These are phyloP conservation scores for Aspergillus uvarum DNA, from an alignment of 2,329 filamentous ascomycete genomes.

Conservation along the genomic window DNA sequence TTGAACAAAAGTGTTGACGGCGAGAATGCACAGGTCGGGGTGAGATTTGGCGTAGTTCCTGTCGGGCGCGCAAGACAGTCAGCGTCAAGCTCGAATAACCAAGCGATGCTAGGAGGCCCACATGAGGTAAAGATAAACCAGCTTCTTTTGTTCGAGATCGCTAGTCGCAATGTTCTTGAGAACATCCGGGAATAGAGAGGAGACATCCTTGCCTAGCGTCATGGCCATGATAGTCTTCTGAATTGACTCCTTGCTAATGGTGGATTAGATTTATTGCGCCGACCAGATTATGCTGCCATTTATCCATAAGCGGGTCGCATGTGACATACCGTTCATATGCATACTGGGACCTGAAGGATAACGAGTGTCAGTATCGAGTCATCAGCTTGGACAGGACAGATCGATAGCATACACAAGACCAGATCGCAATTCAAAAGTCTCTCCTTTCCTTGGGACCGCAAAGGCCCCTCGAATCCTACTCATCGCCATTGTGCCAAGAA, in stretches of 20 bases:
- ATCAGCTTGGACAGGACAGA: conserved; percentile 16
- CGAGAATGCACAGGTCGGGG: conserved; percentile 95
- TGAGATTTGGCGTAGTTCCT: conserved; percentile 99
- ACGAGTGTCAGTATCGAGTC: conserved; percentile 34
- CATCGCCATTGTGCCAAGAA: conserved; percentile 69
- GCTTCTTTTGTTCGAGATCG: conserved; percentile 98
- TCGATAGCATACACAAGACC: conserved; percentile 66
- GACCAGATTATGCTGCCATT: not conserved
- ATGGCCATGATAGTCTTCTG: conserved; percentile 99
- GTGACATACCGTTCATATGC: conserved; percentile 77
- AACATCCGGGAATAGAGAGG: conserved; percentile 92
- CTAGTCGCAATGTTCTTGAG: conserved; percentile 96
- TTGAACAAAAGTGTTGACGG: conserved; percentile 98
- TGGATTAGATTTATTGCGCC: conserved; percentile 28
- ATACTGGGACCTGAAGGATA: conserved; percentile 76
- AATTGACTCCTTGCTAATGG: conserved; percentile 82
- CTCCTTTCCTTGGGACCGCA: conserved; percentile 88
- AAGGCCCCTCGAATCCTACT: conserved; percentile 95
- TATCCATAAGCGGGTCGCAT: not conserved
- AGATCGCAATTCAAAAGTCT: conserved; percentile 95
- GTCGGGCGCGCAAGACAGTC: conserved; percentile 19
- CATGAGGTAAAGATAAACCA: conserved; percentile 98
- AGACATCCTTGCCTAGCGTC: conserved; percentile 98
- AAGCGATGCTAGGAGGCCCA: conserved; percentile 45
- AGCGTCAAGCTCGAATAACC: conserved; percentile 13